These are phyloP conservation scores for Phytophthora podocarpi DNA, from an alignment of 352 stramenopile genomes.

Conservation along the genomic window DNA sequence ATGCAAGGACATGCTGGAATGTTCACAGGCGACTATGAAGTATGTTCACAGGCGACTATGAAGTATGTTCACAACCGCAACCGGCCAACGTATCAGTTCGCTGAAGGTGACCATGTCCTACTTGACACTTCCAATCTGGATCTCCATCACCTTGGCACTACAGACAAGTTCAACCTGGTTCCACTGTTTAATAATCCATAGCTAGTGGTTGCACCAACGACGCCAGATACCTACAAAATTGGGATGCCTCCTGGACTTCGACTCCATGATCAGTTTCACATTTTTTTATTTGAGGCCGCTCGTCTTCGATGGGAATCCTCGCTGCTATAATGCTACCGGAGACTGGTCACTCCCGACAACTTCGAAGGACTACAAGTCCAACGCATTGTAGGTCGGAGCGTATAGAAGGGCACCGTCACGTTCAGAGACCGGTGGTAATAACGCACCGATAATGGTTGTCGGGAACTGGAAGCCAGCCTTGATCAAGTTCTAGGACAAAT, in stretches of 20 bases:
- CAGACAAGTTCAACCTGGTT: neutral
- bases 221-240: neutral
- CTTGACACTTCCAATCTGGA: slow-evolving; percentile 1
- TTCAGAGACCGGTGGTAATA: neutral
- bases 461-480: too few species aligned
- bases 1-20: too few species aligned
- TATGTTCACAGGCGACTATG: too few species aligned
- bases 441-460: too few species aligned
- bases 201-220: neutral
- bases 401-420: neutral
- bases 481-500: too few species aligned
- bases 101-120: slow-evolving; percentile 1
- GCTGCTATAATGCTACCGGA: neutral
- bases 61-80: slow-evolving; percentile 6
- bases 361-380: neutral
- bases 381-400: neutral
- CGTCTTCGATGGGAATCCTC: neutral
- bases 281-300: neutral
- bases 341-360: neutral
- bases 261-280: slow-evolving; percentile 1
- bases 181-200: neutral
- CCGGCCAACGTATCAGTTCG: neutral
- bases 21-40: slow-evolving; percentile 6
- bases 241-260: neutral
- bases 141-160: neutral